A percentile compares a stretch with the other conserved stretches of the same genome.
phyloP scores from a whole-genome alignment of 148 eudicot species.

The Cornus florida region DNA sequence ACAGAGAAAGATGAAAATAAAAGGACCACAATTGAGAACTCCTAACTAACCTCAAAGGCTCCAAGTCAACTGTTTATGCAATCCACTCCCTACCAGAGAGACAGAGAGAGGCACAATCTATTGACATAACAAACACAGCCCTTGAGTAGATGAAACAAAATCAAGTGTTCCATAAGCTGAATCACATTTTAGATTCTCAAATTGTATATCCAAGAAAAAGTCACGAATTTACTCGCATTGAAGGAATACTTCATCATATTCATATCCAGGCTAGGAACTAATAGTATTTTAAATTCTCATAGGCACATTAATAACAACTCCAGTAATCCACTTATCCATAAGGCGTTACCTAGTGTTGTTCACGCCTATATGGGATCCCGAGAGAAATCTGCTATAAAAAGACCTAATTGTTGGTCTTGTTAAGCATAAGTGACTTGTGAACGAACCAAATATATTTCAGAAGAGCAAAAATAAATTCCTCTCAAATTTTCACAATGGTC shows the following conservation, averaged over 20 bases:
- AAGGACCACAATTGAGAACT: neutral
- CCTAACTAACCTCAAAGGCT: neutral
- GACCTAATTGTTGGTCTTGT: neutral
- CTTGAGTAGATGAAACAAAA: neutral
- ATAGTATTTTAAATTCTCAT: neutral
- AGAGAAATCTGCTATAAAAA: neutral
- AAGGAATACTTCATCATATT: neutral
- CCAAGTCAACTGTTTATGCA: neutral
- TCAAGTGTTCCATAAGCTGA: neutral
- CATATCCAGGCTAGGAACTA: neutral
- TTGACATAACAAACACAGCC: neutral
- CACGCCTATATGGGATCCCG: too few species aligned
- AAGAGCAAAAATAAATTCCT: neutral
- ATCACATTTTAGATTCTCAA: neutral
- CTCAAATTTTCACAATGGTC: neutral
- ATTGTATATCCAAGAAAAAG: neutral
- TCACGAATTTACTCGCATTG: neutral
- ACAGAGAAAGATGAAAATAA: neutral
- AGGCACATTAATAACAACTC: neutral
- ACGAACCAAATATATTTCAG: neutral
- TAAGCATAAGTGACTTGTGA: too few species aligned
- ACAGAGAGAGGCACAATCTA: neutral
- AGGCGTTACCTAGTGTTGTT: too few species aligned
- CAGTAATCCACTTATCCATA: too few species aligned
- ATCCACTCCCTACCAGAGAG: neutral